phyloP scores from a whole-genome alignment of 129 eudicot genomes.

The sunflower (Helianthus annuus) region DNA sequence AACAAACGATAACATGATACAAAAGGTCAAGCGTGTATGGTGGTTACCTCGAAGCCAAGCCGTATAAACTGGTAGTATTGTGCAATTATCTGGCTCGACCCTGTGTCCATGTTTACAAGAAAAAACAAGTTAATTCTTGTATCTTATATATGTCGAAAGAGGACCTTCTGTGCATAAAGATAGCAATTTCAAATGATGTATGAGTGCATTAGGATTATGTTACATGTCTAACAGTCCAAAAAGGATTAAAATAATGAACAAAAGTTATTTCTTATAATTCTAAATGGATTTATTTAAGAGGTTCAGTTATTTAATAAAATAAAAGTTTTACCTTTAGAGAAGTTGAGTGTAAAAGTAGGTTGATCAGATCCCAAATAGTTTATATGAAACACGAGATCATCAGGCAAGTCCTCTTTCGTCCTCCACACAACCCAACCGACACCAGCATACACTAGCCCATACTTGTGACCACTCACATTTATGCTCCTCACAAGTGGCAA shows the following conservation, averaged over 20 bases:
- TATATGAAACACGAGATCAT: constrained; percentile 75
- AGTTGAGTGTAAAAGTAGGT: constrained; percentile 81
- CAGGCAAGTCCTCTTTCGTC: constrained; percentile 73
- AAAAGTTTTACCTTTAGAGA: constrained; percentile 59
- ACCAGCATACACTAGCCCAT: constrained; percentile 82
- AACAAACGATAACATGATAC: neutral
- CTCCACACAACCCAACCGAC: constrained; percentile 89
- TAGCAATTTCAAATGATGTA: neutral
- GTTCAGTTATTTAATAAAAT: no score
- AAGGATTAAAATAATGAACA: neutral
- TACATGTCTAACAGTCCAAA: neutral
- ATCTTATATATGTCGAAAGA: neutral
- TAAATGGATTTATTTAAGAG: no score
- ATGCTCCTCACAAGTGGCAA: constrained; percentile 78
- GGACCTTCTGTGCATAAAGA: neutral
- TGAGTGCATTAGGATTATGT: neutral
- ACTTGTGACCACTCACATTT: constrained; percentile 88
- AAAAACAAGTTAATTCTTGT: constrained; percentile 5
- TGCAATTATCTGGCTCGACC: constrained; percentile 66
- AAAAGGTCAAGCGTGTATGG: neutral
- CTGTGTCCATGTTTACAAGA: constrained; percentile 32
- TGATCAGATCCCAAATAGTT: constrained; percentile 84
- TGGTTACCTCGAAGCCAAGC: constrained; percentile 73
- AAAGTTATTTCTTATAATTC: neutral
- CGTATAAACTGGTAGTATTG: constrained; percentile 80